These are phyloP conservation scores for Fusarium brachygibbosum DNA, from an alignment of 2,329 filamentous ascomycete genomes.

Conservation along the genomic window DNA sequence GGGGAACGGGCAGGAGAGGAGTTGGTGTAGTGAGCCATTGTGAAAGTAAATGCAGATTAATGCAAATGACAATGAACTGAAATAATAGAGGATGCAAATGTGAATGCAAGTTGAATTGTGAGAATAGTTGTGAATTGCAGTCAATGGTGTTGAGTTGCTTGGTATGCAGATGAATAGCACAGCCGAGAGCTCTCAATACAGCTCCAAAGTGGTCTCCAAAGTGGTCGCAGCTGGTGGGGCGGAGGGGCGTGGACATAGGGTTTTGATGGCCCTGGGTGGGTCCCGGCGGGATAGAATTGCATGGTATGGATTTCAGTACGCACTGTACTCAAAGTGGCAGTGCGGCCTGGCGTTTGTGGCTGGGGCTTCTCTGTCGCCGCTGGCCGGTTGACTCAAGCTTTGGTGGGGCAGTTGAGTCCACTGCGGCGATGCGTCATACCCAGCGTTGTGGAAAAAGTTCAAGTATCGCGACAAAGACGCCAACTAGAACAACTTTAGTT, in stretches of 20 bases:
- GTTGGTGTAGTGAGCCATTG: slow-evolving; percentile 1
- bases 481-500: background rate
- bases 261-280: background rate
- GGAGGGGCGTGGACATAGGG: slow-evolving; percentile 17
- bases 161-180: background rate
- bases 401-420: slow-evolving; percentile 11
- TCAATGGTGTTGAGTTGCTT: slow-evolving; percentile 13
- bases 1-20: background rate
- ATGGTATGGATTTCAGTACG: background rate
- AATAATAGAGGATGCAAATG: no score
- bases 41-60: no score
- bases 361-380: background rate
- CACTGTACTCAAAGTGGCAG: slow-evolving; percentile 6
- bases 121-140: background rate
- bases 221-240: no score
- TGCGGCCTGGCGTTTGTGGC: slow-evolving; percentile 5
- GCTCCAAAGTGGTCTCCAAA: no score
- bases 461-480: slow-evolving; percentile 29
- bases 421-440: background rate
- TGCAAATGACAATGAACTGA: no score
- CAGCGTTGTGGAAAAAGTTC: slow-evolving; percentile 26
- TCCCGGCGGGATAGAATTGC: no score
- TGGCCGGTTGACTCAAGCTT: slow-evolving; percentile 44
- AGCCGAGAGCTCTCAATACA: no score
- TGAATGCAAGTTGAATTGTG: background rate